Evolutionary conservation across 805 yeast genomes (phyloP).

Genomic region (Zygoascus bituminiphila): DNA sequence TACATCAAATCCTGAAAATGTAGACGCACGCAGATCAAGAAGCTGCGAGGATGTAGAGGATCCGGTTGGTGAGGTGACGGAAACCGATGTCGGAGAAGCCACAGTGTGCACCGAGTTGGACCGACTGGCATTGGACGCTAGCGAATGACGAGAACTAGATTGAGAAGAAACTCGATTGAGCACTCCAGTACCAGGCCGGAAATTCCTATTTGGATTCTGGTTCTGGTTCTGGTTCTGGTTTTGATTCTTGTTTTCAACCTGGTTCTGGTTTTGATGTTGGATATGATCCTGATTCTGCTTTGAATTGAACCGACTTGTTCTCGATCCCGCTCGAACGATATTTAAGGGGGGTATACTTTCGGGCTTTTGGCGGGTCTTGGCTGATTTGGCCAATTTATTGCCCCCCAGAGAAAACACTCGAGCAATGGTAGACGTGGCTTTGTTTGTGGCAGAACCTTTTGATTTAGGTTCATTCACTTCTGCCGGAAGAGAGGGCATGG

Average conservation of each 20-base stretch:
- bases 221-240: too few species aligned
- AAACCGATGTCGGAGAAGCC: not conserved
- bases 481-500: not conserved
- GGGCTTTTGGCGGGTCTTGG: not conserved
- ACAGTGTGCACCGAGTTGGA: not conserved
- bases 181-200: too few species aligned
- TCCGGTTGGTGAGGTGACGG: not conserved
- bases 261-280: too few species aligned
- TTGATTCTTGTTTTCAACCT: too few species aligned
- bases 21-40: slow-evolving; percentile 7
- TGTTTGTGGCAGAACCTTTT: not conserved
- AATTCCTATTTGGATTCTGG: too few species aligned
- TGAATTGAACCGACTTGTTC: not conserved
- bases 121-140: too few species aligned
- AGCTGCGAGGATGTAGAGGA: not conserved
- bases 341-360: too few species aligned
- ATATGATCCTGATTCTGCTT: not conserved
- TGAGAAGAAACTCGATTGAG: not conserved
- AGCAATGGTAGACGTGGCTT: not conserved
- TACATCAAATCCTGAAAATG: slow-evolving; percentile 14
- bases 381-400: not conserved
- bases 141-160: not conserved
- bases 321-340: not conserved
- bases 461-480: not conserved
- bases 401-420: not conserved